phyloP scores from a whole-genome alignment of 2,329 filamentous ascomycete genomes.

The Hirsutella rhossiliensis region DNA sequence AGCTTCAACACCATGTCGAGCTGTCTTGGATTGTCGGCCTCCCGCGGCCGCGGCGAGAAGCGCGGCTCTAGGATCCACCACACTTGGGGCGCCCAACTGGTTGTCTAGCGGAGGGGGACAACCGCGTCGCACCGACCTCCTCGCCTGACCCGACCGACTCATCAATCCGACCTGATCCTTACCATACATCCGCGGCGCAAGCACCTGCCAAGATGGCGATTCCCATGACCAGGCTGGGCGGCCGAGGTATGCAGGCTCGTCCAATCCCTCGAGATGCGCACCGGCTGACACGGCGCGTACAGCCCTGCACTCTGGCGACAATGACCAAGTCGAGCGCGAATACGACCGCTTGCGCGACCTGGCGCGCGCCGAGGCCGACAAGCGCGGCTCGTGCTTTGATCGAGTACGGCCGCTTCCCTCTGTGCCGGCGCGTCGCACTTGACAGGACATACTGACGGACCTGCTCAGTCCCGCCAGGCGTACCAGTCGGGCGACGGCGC shows the following conservation, averaged over 20 bases:
- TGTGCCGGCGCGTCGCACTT: neutral
- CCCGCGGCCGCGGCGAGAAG: too few species aligned
- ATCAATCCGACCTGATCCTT: too few species aligned
- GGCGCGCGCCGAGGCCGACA: conserved; percentile 67
- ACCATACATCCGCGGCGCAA: too few species aligned
- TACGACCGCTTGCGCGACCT: conserved; percentile 84
- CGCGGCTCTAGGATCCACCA: too few species aligned
- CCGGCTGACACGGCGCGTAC: conserved; percentile 2
- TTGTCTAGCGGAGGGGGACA: too few species aligned
- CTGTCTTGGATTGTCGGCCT: too few species aligned
- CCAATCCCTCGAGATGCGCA: neutral
- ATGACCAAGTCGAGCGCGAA: conserved; percentile 62
- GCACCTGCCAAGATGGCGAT: conserved; percentile 18
- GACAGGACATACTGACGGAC: neutral
- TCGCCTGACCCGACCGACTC: too few species aligned
- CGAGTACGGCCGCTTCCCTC: conserved; percentile 32
- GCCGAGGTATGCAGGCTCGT: conserved; percentile 25
- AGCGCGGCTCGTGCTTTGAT: conserved; percentile 68
- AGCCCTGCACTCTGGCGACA: conserved; percentile 68
- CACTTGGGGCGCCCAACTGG: too few species aligned
- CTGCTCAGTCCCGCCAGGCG: conserved; percentile 54
- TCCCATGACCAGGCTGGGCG: conserved; percentile 26
- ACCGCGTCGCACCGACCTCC: too few species aligned
- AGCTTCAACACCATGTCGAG: too few species aligned
- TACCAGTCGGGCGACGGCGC: conserved; percentile 77